phyloP scores from a whole-genome alignment of 306 rosid genomes.

The Potentilla sterilis region DNA sequence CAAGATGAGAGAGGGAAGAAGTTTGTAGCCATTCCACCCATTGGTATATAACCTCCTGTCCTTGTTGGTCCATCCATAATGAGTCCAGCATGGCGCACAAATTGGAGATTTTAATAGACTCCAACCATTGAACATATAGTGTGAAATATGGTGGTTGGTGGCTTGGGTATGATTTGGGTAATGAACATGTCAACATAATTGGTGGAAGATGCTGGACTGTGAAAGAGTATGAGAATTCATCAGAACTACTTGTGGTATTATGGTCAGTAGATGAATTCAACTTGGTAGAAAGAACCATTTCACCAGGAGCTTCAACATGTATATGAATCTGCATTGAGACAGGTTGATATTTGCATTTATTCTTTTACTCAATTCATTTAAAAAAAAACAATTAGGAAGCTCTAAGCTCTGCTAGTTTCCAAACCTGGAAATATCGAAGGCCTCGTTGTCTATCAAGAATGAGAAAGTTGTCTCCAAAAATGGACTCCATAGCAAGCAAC shows the following conservation, averaged over 20 bases:
- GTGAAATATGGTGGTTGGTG: slow-evolving; percentile 68
- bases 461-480: slow-evolving; percentile 65
- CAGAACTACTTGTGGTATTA: slow-evolving; percentile 26
- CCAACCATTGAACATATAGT: slow-evolving; percentile 72
- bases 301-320: slow-evolving; percentile 53
- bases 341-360: slow-evolving; percentile 14
- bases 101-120: slow-evolving; percentile 45
- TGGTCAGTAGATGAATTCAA: slow-evolving; percentile 42
- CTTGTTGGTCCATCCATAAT: slow-evolving; percentile 66
- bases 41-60: slow-evolving; percentile 77
- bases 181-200: slow-evolving; percentile 69
- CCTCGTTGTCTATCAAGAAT: slow-evolving; percentile 51
- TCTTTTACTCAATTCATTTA: not conserved
- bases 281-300: slow-evolving; percentile 51
- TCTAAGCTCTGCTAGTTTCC: slow-evolving; percentile 24
- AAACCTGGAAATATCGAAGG: slow-evolving; percentile 70
- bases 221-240: slow-evolving; percentile 63
- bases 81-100: slow-evolving; percentile 72
- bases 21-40: slow-evolving; percentile 89
- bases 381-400: not conserved
- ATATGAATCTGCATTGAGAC: slow-evolving; percentile 48
- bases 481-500: slow-evolving; percentile 84
- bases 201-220: slow-evolving; percentile 76
- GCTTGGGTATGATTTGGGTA: slow-evolving; percentile 86
- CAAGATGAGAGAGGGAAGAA: slow-evolving; percentile 66